Percentiles rank a stretch among this genome's conserved stretches.
phyloP scores from a whole-genome alignment of 2,329 filamentous ascomycete genomes.

The Diatrype stigma region DNA sequence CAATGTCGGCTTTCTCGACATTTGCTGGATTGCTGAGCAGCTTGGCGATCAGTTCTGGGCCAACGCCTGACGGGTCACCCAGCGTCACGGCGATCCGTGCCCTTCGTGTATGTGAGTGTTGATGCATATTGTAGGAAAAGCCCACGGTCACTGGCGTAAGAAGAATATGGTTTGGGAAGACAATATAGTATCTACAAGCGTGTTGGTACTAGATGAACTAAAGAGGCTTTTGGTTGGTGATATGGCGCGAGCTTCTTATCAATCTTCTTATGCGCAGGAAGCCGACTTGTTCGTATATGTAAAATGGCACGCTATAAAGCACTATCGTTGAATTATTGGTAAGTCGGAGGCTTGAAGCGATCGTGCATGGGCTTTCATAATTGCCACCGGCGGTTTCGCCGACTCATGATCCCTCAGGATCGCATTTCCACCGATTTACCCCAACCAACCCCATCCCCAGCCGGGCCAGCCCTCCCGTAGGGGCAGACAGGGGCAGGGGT shows the following conservation, averaged over 20 bases:
- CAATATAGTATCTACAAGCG: background rate
- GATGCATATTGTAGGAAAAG: background rate
- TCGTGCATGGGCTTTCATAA: background rate
- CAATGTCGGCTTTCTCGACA: conserved; percentile 22
- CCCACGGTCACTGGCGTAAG: background rate
- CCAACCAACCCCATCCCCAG: background rate
- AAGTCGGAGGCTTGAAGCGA: background rate
- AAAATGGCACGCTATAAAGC: background rate
- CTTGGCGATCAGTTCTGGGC: conserved; percentile 28
- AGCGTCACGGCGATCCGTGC: conserved; percentile 28
- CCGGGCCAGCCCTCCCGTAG: background rate
- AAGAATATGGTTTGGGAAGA: background rate
- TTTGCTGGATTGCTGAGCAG: conserved; percentile 26
- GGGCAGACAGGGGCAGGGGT: background rate
- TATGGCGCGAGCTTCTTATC: background rate
- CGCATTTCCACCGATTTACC: background rate
- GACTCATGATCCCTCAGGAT: background rate
- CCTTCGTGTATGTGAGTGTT: conserved; percentile 5
- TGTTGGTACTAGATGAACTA: too few species aligned
- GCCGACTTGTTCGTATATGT: background rate
- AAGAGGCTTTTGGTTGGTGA: background rate
- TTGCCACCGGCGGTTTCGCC: background rate
- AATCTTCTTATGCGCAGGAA: too few species aligned
- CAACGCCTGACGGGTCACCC: conserved; percentile 28
- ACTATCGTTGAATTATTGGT: background rate